Conservation (phyloP, 2,329 filamentous ascomycete species). For the Pleoardoris graminearum region DNA sequence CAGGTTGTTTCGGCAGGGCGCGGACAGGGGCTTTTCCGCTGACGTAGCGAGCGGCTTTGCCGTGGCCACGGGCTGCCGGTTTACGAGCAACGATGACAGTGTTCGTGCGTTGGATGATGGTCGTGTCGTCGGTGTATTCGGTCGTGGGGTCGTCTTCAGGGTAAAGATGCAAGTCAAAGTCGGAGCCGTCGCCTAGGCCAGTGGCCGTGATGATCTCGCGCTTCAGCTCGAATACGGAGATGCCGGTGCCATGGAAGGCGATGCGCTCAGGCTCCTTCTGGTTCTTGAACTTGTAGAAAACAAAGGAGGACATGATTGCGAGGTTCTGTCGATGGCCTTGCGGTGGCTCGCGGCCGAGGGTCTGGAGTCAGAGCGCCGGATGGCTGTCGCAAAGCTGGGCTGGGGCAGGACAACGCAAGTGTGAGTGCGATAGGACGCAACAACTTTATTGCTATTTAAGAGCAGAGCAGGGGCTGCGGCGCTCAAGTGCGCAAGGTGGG, state of each 20-base stretch:
- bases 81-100: conserved; percentile 87
- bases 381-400: conserved; percentile 8
- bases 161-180: conserved; percentile 95
- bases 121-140: conserved; percentile 97
- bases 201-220: conserved; percentile 96
- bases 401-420: conserved; percentile 12
- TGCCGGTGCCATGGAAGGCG: conserved; percentile 95
- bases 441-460: conserved; percentile 32
- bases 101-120: conserved; percentile 93
- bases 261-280: conserved; percentile 94
- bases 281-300: conserved; percentile 99
- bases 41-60: conserved; percentile 90
- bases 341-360: no score
- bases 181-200: conserved; percentile 89
- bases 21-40: conserved; percentile 92
- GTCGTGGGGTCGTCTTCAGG: conserved; percentile 82
- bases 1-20: conserved; percentile 73
- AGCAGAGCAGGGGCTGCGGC: conserved; percentile 15
- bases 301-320: conserved; percentile 80
- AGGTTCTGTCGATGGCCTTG: conserved; percentile 5
- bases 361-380: conserved; percentile 13
- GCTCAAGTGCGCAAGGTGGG: conserved; percentile 13
- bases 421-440: conserved; percentile 22
- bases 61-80: conserved; percentile 83
- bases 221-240: conserved; percentile 98